These are phyloP conservation scores for Trichoderma endophyticum DNA, from an alignment of 2,329 filamentous ascomycete genomes.

Conservation along the genomic window DNA sequence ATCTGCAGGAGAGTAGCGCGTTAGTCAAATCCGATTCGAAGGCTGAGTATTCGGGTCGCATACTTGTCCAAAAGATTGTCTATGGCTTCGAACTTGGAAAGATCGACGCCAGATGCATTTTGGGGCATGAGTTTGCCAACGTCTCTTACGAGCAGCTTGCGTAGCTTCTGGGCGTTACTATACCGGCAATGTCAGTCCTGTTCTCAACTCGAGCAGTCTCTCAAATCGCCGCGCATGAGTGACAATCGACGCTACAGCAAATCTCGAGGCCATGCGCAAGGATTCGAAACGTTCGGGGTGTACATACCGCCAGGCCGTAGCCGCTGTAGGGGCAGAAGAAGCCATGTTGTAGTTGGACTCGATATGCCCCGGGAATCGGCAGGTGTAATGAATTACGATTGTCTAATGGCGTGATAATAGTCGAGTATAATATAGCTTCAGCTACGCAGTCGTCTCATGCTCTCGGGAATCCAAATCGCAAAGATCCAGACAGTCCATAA, in stretches of 20 bases:
- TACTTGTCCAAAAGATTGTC: constrained; percentile 44
- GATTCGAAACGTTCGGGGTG: neutral
- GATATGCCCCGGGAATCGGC: neutral
- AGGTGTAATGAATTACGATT: neutral
- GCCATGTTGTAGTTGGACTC: constrained; percentile 14
- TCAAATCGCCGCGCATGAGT: neutral
- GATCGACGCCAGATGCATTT: constrained; percentile 35
- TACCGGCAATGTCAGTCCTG: constrained; percentile 19
- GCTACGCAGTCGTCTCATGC: constrained; percentile 34
- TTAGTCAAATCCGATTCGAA: neutral
- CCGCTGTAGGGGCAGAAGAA: constrained; percentile 30
- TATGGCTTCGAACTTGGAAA: constrained; percentile 43
- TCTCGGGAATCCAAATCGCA: constrained; percentile 32
- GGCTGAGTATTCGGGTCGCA: neutral
- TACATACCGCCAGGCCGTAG: constrained; percentile 41
- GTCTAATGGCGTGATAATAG: neutral
- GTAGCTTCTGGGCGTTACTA: constrained; percentile 44
- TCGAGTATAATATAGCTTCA: constrained; percentile 20
- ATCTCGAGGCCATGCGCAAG: neutral
- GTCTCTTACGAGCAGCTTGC: constrained; percentile 42
- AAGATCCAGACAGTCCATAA: constrained; percentile 34
- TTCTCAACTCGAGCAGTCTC: neutral
- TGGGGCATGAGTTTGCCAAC: constrained; percentile 41
- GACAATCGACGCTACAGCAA: neutral
- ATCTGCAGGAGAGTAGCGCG: constrained; percentile 41